Conservation (phyloP, 148 eudicot species). For the Vaccinium myrtillus region DNA sequence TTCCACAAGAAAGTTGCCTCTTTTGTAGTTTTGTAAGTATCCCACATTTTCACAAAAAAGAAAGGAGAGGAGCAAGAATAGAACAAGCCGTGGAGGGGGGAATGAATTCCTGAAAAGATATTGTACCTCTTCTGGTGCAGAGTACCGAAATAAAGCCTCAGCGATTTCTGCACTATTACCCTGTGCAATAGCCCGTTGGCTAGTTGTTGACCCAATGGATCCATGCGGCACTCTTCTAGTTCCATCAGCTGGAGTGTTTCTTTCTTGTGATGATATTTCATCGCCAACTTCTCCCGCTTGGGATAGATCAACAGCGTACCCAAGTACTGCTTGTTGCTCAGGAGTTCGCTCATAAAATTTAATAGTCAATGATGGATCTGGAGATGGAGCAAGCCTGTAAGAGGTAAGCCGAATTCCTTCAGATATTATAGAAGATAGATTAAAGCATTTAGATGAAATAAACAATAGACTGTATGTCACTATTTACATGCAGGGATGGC, state of each 20-base stretch:
- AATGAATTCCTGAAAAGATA: constrained; percentile 12
- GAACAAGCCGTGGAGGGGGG: not conserved
- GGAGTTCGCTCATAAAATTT: constrained; percentile 82
- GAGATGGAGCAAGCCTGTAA: constrained; percentile 76
- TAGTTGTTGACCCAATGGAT: constrained; percentile 79
- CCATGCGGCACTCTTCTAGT: constrained; percentile 67
- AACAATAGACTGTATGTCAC: not conserved
- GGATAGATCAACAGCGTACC: constrained; percentile 57
- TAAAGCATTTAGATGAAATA: not conserved
- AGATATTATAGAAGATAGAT: not conserved
- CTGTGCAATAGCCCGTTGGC: constrained; percentile 87
- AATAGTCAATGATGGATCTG: constrained; percentile 68
- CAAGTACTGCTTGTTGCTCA: constrained; percentile 79
- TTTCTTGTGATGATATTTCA: constrained; percentile 34
- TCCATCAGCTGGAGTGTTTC: constrained; percentile 26
- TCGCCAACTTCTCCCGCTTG: constrained; percentile 41
- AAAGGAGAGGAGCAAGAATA: not conserved
- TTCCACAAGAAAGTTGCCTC: not conserved
- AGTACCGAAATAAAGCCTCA: constrained; percentile 83
- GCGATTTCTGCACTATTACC: constrained; percentile 63
- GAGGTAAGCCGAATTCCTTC: not conserved
- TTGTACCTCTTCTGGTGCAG: constrained; percentile 91
- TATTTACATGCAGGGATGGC: not conserved
- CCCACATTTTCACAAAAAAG: not conserved
- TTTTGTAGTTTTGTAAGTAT: not conserved